Conservation (phyloP, 1,284 basidiomycete genomes). For the Sparassis latifolia region DNA sequence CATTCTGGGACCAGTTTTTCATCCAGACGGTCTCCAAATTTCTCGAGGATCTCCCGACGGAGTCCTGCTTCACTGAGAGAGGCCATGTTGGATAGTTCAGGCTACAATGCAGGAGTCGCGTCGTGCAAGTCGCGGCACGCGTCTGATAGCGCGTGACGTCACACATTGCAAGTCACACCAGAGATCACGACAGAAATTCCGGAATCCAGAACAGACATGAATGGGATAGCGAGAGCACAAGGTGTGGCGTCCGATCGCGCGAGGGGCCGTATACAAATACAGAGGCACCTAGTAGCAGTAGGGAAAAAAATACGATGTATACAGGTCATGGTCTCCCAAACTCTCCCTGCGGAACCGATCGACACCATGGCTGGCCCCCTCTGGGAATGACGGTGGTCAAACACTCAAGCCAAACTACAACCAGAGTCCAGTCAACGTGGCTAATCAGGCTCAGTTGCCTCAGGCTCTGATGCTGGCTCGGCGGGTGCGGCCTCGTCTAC, state of each 20-base stretch:
- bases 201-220: neutral
- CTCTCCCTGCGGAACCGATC: neutral
- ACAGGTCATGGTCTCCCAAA: slow-evolving; percentile 3
- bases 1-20: slow-evolving; percentile 14
- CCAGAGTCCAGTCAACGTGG: neutral
- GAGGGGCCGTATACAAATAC: neutral
- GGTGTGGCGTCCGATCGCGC: neutral
- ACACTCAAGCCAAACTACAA: neutral
- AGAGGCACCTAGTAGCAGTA: no score
- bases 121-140: neutral
- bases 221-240: neutral
- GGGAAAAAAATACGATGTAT: slow-evolving; percentile 1
- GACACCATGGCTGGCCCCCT: neutral
- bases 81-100: slow-evolving; percentile 1
- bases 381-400: slow-evolving; percentile 8
- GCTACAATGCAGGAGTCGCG: neutral
- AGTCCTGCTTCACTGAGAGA: neutral
- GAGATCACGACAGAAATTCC: neutral
- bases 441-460: slow-evolving; percentile 1
- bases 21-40: slow-evolving; percentile 13
- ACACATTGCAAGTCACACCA: neutral
- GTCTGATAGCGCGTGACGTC: slow-evolving; percentile 4
- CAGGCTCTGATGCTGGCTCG: neutral
- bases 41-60: slow-evolving; percentile 4
- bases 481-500: slow-evolving; percentile 4